Percentiles rank a stretch among this genome's conserved stretches.
Evolutionary conservation across 2,329 filamentous ascomycete species (phyloP).

Genomic region (Botrytis squamosa): DNA sequence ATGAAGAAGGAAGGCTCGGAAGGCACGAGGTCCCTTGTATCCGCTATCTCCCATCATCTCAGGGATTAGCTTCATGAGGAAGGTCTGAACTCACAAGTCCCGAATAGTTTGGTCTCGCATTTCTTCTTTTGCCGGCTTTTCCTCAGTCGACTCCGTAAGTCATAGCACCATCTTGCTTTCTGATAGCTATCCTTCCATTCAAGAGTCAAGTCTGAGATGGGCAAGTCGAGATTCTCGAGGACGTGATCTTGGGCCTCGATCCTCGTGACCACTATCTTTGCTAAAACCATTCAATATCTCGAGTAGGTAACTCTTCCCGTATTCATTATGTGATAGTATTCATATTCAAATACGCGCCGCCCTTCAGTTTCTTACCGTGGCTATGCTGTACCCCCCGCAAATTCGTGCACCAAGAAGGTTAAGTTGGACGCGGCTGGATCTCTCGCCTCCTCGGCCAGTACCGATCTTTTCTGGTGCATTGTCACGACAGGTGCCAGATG

Average conservation of each 20-base stretch:
- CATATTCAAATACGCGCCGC: not conserved
- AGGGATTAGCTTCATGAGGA: not conserved
- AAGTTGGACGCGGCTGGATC: not conserved
- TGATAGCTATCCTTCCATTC: not conserved
- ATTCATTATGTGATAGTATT: not conserved
- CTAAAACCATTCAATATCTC: not conserved
- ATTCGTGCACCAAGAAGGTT: not conserved
- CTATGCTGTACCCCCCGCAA: constrained; percentile 10
- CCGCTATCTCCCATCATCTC: not conserved
- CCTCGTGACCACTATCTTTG: not conserved
- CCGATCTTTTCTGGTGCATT: not conserved
- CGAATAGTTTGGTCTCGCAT: not conserved
- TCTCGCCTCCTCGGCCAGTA: not conserved
- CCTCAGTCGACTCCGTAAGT: not conserved
- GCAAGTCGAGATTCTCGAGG: not conserved
- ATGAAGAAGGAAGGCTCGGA: not conserved
- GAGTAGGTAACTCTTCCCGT: not conserved
- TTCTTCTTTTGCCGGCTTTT: not conserved
- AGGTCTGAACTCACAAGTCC: not conserved
- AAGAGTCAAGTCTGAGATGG: not conserved
- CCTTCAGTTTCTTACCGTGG: not conserved
- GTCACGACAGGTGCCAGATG: not conserved
- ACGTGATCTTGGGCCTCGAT: not conserved
- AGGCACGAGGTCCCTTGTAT: not conserved
- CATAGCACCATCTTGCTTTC: not conserved